A percentile compares a stretch with the other conserved stretches of the same genome.
These are phyloP conservation scores for Hippophae tibetana DNA, from an alignment of 306 rosid species.

Conservation along the genomic window DNA sequence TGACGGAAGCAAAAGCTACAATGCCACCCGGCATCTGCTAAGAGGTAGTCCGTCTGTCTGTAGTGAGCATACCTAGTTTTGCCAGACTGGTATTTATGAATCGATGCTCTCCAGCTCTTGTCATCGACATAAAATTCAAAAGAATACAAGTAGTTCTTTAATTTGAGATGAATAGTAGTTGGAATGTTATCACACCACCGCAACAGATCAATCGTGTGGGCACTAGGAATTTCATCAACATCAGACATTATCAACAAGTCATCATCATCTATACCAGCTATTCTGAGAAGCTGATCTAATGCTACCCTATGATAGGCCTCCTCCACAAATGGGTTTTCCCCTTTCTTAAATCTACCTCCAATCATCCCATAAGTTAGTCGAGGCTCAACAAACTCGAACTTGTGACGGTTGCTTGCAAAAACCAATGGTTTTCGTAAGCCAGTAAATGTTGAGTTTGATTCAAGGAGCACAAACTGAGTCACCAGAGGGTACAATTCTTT, in stretches of 20 bases:
- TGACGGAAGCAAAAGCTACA: constrained; percentile 79
- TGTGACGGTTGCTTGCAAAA: constrained; percentile 41
- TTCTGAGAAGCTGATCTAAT: constrained; percentile 54
- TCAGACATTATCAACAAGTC: constrained; percentile 85
- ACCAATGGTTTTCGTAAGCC: constrained; percentile 48
- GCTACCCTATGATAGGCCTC: constrained; percentile 79
- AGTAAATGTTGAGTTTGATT: constrained; percentile 76
- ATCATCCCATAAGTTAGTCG: constrained; percentile 48
- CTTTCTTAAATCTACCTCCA: constrained; percentile 64
- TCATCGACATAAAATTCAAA: constrained; percentile 55
- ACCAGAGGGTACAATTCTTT: constrained; percentile 61
- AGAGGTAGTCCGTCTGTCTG: constrained; percentile 45
- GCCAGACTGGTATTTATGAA: constrained; percentile 46
- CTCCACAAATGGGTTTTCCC: constrained; percentile 73
- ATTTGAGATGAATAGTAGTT: constrained; percentile 53
- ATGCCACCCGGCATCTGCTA: constrained; percentile 81
- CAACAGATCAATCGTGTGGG: constrained; percentile 78
- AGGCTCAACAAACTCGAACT: constrained; percentile 46
- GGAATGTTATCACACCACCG: constrained; percentile 79
- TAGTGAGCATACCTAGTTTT: constrained; percentile 66
- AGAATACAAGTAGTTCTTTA: constrained; percentile 70
- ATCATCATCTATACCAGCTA: constrained; percentile 69
- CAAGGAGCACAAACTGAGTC: constrained; percentile 62
- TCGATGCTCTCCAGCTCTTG: constrained; percentile 72
- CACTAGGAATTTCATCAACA: constrained; percentile 88